Percentiles rank a stretch among this genome's conserved stretches.
phyloP scores from a whole-genome alignment of 805 yeast genomes.

The Candida maesae region DNA sequence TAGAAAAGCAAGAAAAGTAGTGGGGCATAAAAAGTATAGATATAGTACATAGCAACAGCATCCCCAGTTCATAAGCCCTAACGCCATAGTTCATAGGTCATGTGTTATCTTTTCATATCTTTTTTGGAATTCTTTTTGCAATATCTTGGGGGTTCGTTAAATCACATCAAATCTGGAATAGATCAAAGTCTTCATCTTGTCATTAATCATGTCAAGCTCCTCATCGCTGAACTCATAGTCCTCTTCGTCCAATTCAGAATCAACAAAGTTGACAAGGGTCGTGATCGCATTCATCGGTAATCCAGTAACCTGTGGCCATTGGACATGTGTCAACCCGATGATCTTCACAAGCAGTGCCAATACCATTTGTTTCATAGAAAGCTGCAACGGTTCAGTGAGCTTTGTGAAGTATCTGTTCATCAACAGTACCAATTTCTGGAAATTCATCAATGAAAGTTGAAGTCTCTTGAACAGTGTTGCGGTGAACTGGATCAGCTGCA shows the following conservation, averaged over 20 bases:
- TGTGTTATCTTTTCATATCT: too few relatives aligned
- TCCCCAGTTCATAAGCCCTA: too few relatives aligned
- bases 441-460: slow-evolving; percentile 10
- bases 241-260: slow-evolving; percentile 3
- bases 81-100: too few relatives aligned
- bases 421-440: slow-evolving; percentile 12
- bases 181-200: slow-evolving; percentile 20
- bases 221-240: slow-evolving; percentile 9
- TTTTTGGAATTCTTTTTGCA: too few relatives aligned
- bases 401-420: slow-evolving; percentile 10
- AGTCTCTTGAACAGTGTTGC: slow-evolving; percentile 13
- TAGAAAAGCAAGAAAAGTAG: too few relatives aligned
- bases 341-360: slow-evolving; percentile 8
- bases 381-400: slow-evolving; percentile 2
- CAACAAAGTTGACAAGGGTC: slow-evolving; percentile 2
- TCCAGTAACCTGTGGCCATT: slow-evolving; percentile 19
- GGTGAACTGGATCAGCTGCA: slow-evolving; percentile 10
- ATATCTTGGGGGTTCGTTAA: slow-evolving; percentile 9
- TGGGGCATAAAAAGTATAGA: too few relatives aligned
- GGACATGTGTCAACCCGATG: slow-evolving; percentile 2
- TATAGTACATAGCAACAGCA: too few relatives aligned
- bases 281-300: slow-evolving; percentile 3
- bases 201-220: slow-evolving; percentile 19
- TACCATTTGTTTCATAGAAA: slow-evolving; percentile 16
- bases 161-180: slow-evolving; percentile 22